Evolutionary conservation across 306 rosid species (phyloP).

Genomic region (Cucurbita ficifolia): DNA sequence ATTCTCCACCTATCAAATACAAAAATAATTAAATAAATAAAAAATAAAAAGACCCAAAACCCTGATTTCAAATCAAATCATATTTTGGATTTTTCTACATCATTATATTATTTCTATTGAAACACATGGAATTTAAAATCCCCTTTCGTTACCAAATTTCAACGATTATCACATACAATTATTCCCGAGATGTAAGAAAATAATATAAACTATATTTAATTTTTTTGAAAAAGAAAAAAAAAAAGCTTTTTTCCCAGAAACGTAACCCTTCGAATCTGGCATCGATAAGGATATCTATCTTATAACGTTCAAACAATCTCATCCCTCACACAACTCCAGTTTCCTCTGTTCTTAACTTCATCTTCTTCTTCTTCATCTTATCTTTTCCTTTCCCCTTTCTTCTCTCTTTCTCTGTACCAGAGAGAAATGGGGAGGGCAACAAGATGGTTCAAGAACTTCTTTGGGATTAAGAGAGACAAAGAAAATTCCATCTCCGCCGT

Average conservation of each 20-base stretch:
- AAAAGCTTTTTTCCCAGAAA: not conserved
- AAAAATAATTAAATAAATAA: no score
- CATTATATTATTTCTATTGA: not conserved
- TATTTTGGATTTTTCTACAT: not conserved
- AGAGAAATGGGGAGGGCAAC: conserved; percentile 58
- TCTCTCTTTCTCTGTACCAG: no score
- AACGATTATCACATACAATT: not conserved
- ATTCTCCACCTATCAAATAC: no score
- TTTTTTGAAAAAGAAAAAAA: not conserved
- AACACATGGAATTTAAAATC: not conserved
- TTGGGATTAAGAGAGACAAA: conserved; percentile 48
- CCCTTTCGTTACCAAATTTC: not conserved
- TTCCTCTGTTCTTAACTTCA: not conserved
- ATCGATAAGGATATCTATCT: conserved; percentile 3
- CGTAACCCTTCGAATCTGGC: not conserved
- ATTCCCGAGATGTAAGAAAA: not conserved
- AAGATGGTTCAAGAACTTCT: conserved; percentile 61
- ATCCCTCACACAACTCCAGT: not conserved
- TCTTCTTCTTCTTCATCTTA: not conserved
- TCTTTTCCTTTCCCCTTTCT: not conserved
- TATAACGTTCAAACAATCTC: not conserved
- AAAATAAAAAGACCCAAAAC: no score
- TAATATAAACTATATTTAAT: not conserved
- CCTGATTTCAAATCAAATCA: not conserved
- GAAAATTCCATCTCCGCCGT: conserved; percentile 19